A percentile compares a stretch with the other conserved stretches of the same genome.
These are phyloP conservation scores for Arabis hirsuta DNA, from an alignment of 345 rosid species.

Conservation along the genomic window DNA sequence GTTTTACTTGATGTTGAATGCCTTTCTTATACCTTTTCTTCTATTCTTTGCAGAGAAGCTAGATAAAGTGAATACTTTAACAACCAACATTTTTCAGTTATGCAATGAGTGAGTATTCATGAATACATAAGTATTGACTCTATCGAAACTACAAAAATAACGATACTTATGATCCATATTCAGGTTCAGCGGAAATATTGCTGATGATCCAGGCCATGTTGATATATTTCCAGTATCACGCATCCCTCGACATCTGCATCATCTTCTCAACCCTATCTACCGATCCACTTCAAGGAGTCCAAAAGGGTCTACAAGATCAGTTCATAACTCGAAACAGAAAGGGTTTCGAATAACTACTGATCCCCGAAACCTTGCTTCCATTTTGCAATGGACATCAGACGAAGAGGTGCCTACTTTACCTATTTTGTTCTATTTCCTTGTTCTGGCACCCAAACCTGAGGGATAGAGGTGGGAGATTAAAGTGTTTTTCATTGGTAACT, in stretches of 20 bases:
- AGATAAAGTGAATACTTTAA: slow-evolving; percentile 75
- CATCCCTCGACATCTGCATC: slow-evolving; percentile 70
- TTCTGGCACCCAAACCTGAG: neutral
- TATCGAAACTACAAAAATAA: no score
- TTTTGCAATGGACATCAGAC: slow-evolving; percentile 80
- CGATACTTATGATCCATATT: slow-evolving; percentile 32
- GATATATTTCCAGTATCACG: slow-evolving; percentile 79
- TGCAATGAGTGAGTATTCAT: slow-evolving; percentile 70
- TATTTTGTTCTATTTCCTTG: neutral
- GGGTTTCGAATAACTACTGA: slow-evolving; percentile 78
- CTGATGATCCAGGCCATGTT: slow-evolving; percentile 75
- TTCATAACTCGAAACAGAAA: slow-evolving; percentile 49
- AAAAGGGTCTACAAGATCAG: slow-evolving; percentile 48
- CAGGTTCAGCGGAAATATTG: slow-evolving; percentile 85
- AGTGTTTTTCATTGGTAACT: neutral
- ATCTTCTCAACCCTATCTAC: slow-evolving; percentile 64
- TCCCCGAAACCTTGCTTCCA: slow-evolving; percentile 55
- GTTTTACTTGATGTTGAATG: slow-evolving; percentile 23
- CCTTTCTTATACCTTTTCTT: slow-evolving; percentile 6
- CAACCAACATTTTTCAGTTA: slow-evolving; percentile 62
- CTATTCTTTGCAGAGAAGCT: slow-evolving; percentile 65
- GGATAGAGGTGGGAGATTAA: neutral
- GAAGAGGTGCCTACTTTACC: slow-evolving; percentile 62
- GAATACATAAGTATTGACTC: slow-evolving; percentile 4
- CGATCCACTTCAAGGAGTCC: slow-evolving; percentile 45